phyloP scores from a whole-genome alignment of 164 flowering plant genomes.

The Protea cynaroides region DNA sequence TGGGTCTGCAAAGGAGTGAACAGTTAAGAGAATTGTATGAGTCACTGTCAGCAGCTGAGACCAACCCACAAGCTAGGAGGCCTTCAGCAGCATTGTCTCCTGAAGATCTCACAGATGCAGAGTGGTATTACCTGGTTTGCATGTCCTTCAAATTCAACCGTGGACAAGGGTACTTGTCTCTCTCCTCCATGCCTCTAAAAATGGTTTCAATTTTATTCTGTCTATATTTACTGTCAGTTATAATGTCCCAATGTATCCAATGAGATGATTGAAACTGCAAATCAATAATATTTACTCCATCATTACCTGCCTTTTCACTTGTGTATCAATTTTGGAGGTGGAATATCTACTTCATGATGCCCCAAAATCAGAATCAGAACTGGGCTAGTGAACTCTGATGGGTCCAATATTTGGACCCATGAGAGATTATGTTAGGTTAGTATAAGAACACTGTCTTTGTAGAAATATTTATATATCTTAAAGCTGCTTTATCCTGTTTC shows the following conservation, averaged over 20 bases:
- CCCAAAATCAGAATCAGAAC: background rate
- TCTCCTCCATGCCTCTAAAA: slow-evolving; percentile 1
- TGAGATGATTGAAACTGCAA: background rate
- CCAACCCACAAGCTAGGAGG: slow-evolving; percentile 51
- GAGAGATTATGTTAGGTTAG: too few relatives aligned
- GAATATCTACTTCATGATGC: background rate
- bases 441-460: background rate
- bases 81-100: slow-evolving; percentile 87
- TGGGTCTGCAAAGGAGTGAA: slow-evolving; percentile 74
- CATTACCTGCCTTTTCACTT: too few relatives aligned
- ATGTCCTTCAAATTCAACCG: slow-evolving; percentile 74
- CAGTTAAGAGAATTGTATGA: slow-evolving; percentile 77
- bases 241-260: background rate
- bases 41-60: slow-evolving; percentile 59
- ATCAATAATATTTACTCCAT: background rate
- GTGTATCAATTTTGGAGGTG: background rate
- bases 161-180: slow-evolving; percentile 63
- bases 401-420: too few relatives aligned
- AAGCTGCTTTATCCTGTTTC: background rate
- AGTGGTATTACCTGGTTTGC: slow-evolving; percentile 95
- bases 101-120: slow-evolving; percentile 82
- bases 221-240: background rate
- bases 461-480: background rate
- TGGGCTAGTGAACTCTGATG: background rate
- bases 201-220: background rate